These are phyloP conservation scores for Xenoacremonium recifei DNA, from an alignment of 2,329 filamentous ascomycete species.

Conservation along the genomic window DNA sequence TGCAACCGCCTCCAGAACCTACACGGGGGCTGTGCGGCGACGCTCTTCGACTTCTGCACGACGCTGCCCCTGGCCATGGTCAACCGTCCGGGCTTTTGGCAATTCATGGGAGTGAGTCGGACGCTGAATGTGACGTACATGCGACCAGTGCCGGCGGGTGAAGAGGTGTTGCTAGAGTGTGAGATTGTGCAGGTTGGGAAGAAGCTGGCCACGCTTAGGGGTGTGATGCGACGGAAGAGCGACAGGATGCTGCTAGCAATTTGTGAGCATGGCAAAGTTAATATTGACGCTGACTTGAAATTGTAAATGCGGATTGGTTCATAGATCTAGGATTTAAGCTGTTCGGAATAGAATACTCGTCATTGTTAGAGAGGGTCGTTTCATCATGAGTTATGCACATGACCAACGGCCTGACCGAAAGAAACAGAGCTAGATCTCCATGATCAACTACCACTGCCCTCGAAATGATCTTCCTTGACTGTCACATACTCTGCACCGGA, in stretches of 20 bases:
- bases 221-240: slow-evolving; percentile 51
- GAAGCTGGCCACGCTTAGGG: slow-evolving; percentile 51
- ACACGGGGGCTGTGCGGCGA: slow-evolving; percentile 63
- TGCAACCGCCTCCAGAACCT: slow-evolving; percentile 55
- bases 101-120: slow-evolving; percentile 61
- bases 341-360: too few species aligned
- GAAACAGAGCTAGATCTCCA: too few species aligned
- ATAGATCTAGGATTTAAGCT: too few species aligned
- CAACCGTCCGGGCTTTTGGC: slow-evolving; percentile 59
- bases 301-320: slow-evolving; percentile 14
- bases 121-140: slow-evolving; percentile 68
- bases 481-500: too few species aligned
- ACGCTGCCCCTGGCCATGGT: slow-evolving; percentile 56
- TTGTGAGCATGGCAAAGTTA: slow-evolving; percentile 66
- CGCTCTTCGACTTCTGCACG: slow-evolving; percentile 67
- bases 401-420: too few species aligned
- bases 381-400: too few species aligned
- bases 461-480: too few species aligned
- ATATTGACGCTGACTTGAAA: slow-evolving; percentile 48
- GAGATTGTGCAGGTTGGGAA: slow-evolving; percentile 58
- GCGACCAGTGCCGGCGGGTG: slow-evolving; percentile 55
- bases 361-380: too few species aligned
- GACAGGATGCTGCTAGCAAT: slow-evolving; percentile 54
- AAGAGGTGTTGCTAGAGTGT: slow-evolving; percentile 51
- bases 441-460: too few species aligned